Evolutionary conservation across 371 early-diverging fungal species (phyloP).

Genomic region (Coemansia sp.): DNA sequence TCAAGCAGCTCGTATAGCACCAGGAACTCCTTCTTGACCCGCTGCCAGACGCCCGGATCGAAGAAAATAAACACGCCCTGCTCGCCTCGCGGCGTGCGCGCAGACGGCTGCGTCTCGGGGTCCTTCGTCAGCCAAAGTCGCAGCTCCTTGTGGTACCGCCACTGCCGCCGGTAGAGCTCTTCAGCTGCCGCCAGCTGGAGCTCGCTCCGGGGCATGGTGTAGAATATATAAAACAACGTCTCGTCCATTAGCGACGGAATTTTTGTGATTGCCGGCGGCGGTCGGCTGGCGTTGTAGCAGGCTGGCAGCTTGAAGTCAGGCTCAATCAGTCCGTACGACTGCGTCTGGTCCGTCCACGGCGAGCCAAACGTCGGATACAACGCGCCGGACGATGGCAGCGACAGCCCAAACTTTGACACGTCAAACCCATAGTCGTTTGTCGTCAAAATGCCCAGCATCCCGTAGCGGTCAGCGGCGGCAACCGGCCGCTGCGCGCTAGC

Average conservation of each 20-base stretch:
- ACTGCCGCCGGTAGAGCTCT: conserved; percentile 84
- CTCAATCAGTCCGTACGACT: conserved; percentile 60
- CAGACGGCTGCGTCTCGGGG: conserved; percentile 38
- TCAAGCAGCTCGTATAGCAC: conserved; percentile 81
- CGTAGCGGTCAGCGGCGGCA: conserved; percentile 34
- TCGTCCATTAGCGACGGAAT: conserved; percentile 78
- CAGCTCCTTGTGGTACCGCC: conserved; percentile 90
- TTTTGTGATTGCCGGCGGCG: conserved; percentile 71
- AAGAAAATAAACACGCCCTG: conserved; percentile 81
- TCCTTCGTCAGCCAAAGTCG: conserved; percentile 79
- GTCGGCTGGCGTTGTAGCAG: conserved; percentile 66
- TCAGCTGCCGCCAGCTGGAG: conserved; percentile 92
- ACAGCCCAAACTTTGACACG: conserved; percentile 49
- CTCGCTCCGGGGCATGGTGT: conserved; percentile 83
- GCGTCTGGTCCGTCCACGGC: conserved; percentile 73
- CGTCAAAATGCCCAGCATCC: conserved; percentile 41
- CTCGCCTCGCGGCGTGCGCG: conserved; percentile 61
- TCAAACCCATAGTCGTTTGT: conserved; percentile 50
- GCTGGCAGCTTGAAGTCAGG: conserved; percentile 76
- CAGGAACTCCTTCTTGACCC: conserved; percentile 78
- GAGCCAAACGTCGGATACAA: conserved; percentile 81
- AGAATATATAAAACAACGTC: conserved; percentile 94
- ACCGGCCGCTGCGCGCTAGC: conserved; percentile 18
- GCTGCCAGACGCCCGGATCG: conserved; percentile 79
- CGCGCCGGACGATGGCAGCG: conserved; percentile 43